Percentiles rank a stretch among this genome's conserved stretches.
These are phyloP conservation scores for Entomortierella lignicola DNA, from an alignment of 192 early-diverging fungal genomes.

Conservation along the genomic window DNA sequence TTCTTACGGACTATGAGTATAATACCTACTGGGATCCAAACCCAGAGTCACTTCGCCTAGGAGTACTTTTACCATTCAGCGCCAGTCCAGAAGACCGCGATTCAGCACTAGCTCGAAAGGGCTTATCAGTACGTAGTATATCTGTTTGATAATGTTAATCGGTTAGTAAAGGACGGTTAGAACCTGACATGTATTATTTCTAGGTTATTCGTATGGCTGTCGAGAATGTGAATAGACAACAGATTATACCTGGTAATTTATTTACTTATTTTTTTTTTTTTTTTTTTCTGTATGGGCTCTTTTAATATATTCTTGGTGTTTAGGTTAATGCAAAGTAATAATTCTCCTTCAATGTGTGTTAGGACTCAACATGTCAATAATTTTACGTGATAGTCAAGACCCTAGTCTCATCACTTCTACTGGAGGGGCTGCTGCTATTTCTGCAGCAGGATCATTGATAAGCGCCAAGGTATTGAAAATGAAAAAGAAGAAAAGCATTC, in stretches of 20 bases:
- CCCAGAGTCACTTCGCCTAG: conserved; percentile 11
- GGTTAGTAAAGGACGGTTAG: neutral
- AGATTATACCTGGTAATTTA: conserved; percentile 52
- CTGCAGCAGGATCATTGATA: conserved; percentile 16
- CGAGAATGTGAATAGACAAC: conserved; percentile 53
- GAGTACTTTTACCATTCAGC: conserved; percentile 20
- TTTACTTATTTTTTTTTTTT: neutral
- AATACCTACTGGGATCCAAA: conserved; percentile 11
- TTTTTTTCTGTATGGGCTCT: neutral
- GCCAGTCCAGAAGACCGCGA: neutral
- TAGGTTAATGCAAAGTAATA: too few relatives aligned
- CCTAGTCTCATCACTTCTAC: conserved; percentile 1
- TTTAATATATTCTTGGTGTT: neutral
- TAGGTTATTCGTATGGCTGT: conserved; percentile 61
- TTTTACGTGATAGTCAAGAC: conserved; percentile 35
- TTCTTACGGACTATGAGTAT: conserved; percentile 30
- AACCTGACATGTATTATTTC: neutral
- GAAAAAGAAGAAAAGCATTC: too few relatives aligned
- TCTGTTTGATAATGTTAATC: neutral
- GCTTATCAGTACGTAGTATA: conserved; percentile 14
- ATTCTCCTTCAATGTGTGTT: too few relatives aligned
- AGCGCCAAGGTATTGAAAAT: conserved; percentile 10
- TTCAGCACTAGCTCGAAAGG: neutral
- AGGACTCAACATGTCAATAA: conserved; percentile 27
- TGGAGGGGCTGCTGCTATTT: conserved; percentile 28